phyloP scores from a whole-genome alignment of 2,329 filamentous ascomycete species.

The Ustilaginoidea virens region DNA sequence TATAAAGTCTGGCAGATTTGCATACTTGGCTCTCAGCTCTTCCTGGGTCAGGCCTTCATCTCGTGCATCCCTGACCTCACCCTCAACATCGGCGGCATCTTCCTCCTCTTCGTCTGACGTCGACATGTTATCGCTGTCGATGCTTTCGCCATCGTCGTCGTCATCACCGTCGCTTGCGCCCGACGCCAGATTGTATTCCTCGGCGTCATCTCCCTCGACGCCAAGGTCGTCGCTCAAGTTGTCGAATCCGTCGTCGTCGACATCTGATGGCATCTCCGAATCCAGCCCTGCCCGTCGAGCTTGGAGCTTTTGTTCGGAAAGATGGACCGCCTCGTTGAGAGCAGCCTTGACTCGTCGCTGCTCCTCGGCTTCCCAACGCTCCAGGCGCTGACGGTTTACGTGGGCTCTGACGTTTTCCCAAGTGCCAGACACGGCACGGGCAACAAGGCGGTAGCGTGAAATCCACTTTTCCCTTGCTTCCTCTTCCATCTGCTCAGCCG shows the following conservation, averaged over 20 bases:
- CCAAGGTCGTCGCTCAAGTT: conserved; percentile 32
- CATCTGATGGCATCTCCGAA: conserved; percentile 32
- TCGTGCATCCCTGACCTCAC: conserved; percentile 33
- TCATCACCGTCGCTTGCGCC: conserved; percentile 15
- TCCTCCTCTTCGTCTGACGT: conserved; percentile 48
- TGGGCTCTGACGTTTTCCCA: conserved; percentile 51
- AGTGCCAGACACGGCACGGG: conserved; percentile 37
- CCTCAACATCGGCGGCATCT: conserved; percentile 46
- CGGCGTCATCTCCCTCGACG: conserved; percentile 16
- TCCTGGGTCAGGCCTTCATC: conserved; percentile 55
- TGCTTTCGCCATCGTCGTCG: conserved; percentile 26
- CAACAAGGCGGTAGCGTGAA: conserved; percentile 55
- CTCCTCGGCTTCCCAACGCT: conserved; percentile 50
- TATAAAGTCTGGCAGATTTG: conserved; percentile 37
- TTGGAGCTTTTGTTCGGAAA: conserved; percentile 53
- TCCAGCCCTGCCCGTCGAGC: conserved; percentile 39
- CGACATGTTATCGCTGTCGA: conserved; percentile 37
- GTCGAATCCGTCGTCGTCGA: conserved; percentile 22
- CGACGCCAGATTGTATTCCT: conserved; percentile 17
- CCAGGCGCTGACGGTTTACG: conserved; percentile 42
- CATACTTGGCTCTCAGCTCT: conserved; percentile 54
- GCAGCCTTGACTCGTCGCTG: conserved; percentile 50
- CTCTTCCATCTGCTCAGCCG: conserved; percentile 63
- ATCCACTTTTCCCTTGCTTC: conserved; percentile 58
- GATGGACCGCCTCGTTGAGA: conserved; percentile 57